Base-by-base conservation (phyloP, 2,329 filamentous ascomycete genomes). In the Botryotinia convoluta region DNA sequence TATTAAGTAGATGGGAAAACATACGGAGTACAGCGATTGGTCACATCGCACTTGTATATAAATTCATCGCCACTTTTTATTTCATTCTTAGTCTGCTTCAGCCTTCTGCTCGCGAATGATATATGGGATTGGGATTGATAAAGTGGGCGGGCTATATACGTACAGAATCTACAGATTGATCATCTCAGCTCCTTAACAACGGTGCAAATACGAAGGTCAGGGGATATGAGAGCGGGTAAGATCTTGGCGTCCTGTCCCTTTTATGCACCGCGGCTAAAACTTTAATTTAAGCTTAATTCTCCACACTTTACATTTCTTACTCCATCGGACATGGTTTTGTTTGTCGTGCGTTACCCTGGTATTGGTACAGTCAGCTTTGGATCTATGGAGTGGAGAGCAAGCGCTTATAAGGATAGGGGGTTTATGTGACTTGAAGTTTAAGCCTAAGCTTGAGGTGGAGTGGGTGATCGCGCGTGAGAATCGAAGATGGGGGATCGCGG, bases 301-400 rank as follows among this genome's bases (percentile, higher is more conserved):
- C n/a, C n/a, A 32, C 7, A 12, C 2, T 32, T n/a, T 8, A 0
- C 7, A 18, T 3, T 5, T 14, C n/a, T 6, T 54, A 7, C 12
- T 54, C 26, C 16, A 0, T 16, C 12, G 26, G 12, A 3, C 1
- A 1, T 54, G 2, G 1, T 12, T 14, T 54, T 54, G 37, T 42
- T 44, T 44, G 9, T 48, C 20, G 8, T 8, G 45, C 20, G 2
- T 7, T 26, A 4, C 20, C 45, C 9, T 48, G 45, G 45, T 48
- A 48, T 10, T 48, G 20, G 44, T 3, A 48, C 4, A 2, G 48
- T 16, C 48, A 6, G 48, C 1, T 54, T 54, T 14, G 26, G 12
- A 12, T 48, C 26, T 48, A 20, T 22, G 26, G 5, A 54, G 48
- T 14, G 48, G 26, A 54, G 48, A 14, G 48, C 4, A 54, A 6